A percentile compares a stretch with the other conserved stretches of the same genome.
These are phyloP conservation scores for Termitomyces sp. DNA, from an alignment of 768 basidiomycete species.

Conservation along the genomic window DNA sequence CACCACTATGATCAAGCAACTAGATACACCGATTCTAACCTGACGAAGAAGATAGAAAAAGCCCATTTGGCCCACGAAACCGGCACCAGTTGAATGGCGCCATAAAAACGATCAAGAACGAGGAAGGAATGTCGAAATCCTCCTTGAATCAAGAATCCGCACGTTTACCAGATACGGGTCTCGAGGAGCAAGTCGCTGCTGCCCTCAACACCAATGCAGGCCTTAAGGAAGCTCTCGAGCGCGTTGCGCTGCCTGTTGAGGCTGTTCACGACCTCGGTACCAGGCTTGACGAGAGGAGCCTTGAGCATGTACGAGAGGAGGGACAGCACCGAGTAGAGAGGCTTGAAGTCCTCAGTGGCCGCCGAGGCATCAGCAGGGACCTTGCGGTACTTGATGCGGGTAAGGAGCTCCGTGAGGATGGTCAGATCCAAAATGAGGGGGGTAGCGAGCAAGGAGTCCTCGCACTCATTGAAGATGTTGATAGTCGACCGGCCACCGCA, in stretches of 20 bases:
- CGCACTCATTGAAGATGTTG: slow-evolving; percentile 98
- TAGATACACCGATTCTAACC: background rate
- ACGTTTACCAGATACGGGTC: slow-evolving; percentile 80
- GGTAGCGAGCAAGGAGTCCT: slow-evolving; percentile 95
- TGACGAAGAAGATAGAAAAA: background rate
- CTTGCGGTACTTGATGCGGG: slow-evolving; percentile 87
- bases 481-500: slow-evolving; percentile 93
- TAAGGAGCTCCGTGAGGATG: slow-evolving; percentile 91
- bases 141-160: background rate
- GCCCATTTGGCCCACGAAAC: background rate
- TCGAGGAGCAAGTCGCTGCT: slow-evolving; percentile 83
- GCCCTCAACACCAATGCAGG: slow-evolving; percentile 85
- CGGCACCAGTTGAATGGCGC: background rate
- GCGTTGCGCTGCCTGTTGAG: slow-evolving; percentile 94
- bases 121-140: slow-evolving; percentile 13
- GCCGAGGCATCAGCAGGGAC: slow-evolving; percentile 26
- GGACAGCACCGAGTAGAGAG: slow-evolving; percentile 88
- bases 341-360: slow-evolving; percentile 62
- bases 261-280: slow-evolving; percentile 93
- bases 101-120: background rate
- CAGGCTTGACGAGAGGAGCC: slow-evolving; percentile 95
- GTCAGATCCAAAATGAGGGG: slow-evolving; percentile 93
- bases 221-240: slow-evolving; percentile 91
- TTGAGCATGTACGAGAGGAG: slow-evolving; percentile 97
- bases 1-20: background rate